Evolutionary conservation across 2,329 filamentous ascomycete species (phyloP).

Genomic region (Cryphonectria radicalis): DNA sequence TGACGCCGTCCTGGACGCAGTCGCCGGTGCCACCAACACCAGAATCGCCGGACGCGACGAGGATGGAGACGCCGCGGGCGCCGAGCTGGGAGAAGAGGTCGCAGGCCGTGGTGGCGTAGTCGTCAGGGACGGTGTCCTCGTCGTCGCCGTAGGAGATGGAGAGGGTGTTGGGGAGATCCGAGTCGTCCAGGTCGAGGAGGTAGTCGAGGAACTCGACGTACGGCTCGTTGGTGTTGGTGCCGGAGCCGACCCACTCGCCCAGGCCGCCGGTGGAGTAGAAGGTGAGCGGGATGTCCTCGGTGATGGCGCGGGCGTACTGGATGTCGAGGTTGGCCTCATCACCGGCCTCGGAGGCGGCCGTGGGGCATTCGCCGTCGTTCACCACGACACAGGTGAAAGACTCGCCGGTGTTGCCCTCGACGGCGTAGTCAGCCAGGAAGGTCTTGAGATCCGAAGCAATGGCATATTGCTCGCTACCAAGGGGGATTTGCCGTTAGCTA

Average conservation of each 20-base stretch:
- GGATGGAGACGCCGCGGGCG: conserved; percentile 66
- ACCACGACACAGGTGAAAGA: conserved; percentile 56
- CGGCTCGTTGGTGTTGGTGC: conserved; percentile 63
- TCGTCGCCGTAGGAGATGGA: conserved; percentile 73
- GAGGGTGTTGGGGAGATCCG: conserved; percentile 64
- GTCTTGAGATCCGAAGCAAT: conserved; percentile 40
- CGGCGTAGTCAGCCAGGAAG: conserved; percentile 20
- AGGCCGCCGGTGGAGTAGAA: conserved; percentile 33
- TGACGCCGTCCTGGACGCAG: conserved; percentile 32
- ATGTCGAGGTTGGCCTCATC: conserved; percentile 66
- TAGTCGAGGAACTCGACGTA: conserved; percentile 68
- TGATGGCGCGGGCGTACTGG: conserved; percentile 34
- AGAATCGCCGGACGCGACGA: conserved; percentile 66
- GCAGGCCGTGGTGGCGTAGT: conserved; percentile 57
- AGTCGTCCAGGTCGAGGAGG: conserved; percentile 57
- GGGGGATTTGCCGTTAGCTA: conserved; percentile 54
- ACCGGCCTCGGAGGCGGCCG: conserved; percentile 42
- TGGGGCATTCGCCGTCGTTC: conserved; percentile 39
- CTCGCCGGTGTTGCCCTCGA: conserved; percentile 16
- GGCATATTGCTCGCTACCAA: conserved; percentile 45
- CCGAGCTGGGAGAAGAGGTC: conserved; percentile 68
- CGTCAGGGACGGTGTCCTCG: conserved; percentile 57
- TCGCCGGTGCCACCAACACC: conserved; percentile 40
- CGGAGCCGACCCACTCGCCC: conserved; percentile 33
- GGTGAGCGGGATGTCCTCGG: conserved; percentile 38